Percentiles rank a stretch among this genome's conserved stretches.
These are phyloP conservation scores for Zymoseptoria crescenta DNA, from an alignment of 2,329 filamentous ascomycete species.

Conservation along the genomic window DNA sequence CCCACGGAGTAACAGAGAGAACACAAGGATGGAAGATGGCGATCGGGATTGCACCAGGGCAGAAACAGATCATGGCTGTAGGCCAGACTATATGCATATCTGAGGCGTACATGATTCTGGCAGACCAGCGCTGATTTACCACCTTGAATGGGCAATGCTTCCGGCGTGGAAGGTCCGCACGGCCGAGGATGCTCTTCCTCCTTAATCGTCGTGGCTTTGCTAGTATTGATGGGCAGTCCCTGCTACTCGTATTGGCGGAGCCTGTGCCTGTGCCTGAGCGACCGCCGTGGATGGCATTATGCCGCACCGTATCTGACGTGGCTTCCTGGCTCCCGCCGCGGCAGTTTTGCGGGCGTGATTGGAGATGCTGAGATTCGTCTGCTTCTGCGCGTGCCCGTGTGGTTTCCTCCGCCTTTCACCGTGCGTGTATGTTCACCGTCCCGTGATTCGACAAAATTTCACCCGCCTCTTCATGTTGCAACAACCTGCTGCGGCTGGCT, in stretches of 20 bases:
- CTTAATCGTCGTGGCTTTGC: not conserved
- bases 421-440: not conserved
- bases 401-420: not conserved
- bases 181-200: not conserved
- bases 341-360: not conserved
- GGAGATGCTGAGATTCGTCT: not conserved
- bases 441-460: not conserved
- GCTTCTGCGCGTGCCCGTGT: not conserved
- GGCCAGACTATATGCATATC: not conserved
- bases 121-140: not conserved
- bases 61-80: not conserved
- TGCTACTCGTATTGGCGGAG: too few species aligned
- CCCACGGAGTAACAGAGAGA: conserved; percentile 15
- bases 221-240: not conserved
- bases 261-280: not conserved
- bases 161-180: not conserved
- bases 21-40: not conserved
- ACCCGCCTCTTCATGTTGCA: conserved; percentile 14
- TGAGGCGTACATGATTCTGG: not conserved
- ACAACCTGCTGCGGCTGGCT: conserved; percentile 13
- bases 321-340: not conserved
- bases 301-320: not conserved
- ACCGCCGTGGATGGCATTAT: not conserved
- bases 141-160: not conserved
- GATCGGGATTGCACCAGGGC: not conserved